phyloP scores from a whole-genome alignment of 495 filamentous ascomycete species.

The Penicillium arizonense region DNA sequence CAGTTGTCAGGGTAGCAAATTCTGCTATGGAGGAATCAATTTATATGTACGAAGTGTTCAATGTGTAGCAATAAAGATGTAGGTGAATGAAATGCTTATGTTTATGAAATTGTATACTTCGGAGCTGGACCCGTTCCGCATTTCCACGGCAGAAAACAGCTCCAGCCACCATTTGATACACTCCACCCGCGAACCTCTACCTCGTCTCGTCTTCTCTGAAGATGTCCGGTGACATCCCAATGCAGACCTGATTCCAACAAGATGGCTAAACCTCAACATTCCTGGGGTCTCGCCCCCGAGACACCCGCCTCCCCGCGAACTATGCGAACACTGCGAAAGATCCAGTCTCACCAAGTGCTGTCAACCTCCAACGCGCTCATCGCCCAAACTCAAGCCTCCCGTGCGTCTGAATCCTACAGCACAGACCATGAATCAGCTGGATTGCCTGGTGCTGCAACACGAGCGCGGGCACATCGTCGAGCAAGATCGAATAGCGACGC shows the following conservation, averaged over 20 bases:
- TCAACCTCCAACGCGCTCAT: slow-evolving; percentile 32
- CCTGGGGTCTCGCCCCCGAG: slow-evolving; percentile 34
- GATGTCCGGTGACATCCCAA: slow-evolving; percentile 2
- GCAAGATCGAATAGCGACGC: slow-evolving; percentile 76
- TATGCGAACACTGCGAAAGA: slow-evolving; percentile 50
- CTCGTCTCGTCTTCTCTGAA: not conserved
- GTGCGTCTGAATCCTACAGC: slow-evolving; percentile 23
- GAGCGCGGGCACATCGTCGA: slow-evolving; percentile 46
- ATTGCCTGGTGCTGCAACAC: slow-evolving; percentile 21
- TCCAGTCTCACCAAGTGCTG: slow-evolving; percentile 51
- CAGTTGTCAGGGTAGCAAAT: not conserved
- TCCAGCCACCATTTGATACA: slow-evolving; percentile 23
- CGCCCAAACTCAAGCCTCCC: slow-evolving; percentile 39
- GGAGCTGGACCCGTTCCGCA: slow-evolving; percentile 1
- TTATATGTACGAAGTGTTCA: too few relatives aligned
- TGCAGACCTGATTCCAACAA: slow-evolving; percentile 8
- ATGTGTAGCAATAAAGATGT: too few relatives aligned
- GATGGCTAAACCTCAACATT: slow-evolving; percentile 23
- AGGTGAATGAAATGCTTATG: too few relatives aligned
- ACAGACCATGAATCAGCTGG: slow-evolving; percentile 16
- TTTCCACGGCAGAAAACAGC: slow-evolving; percentile 16
- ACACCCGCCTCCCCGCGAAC: slow-evolving; percentile 45
- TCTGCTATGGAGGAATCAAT: not conserved
- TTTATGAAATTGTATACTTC: not conserved
- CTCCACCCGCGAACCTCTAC: slow-evolving; percentile 2